These are phyloP conservation scores for Cryphonectria japonica DNA, from an alignment of 2,329 filamentous ascomycete genomes.

Conservation along the genomic window DNA sequence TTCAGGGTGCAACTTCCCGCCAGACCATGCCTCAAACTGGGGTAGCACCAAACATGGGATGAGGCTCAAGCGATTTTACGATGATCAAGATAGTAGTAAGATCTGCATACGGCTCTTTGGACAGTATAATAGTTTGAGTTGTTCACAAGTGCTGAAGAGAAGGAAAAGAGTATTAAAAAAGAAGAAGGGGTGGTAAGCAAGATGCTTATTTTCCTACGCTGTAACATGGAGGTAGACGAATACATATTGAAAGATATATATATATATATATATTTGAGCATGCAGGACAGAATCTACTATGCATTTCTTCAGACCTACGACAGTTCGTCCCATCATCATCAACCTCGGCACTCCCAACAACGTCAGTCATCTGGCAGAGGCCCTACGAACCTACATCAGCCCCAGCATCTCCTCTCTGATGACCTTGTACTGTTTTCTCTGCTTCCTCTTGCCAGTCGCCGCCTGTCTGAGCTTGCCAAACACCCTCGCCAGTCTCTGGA, in stretches of 20 bases:
- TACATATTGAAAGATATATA: background rate
- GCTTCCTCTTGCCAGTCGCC: slow-evolving; percentile 68
- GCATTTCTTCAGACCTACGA: background rate
- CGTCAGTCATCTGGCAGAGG: background rate
- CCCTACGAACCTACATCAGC: slow-evolving; percentile 32
- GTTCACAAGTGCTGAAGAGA: background rate
- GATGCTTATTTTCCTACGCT: background rate
- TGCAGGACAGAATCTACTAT: background rate
- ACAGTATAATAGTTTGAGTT: no score
- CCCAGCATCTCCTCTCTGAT: slow-evolving; percentile 69
- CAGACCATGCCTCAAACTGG: background rate
- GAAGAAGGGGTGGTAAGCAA: background rate
- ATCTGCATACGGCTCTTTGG: background rate
- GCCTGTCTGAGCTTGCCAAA: slow-evolving; percentile 65
- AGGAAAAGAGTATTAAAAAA: background rate
- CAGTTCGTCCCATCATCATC: background rate
- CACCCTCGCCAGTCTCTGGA: slow-evolving; percentile 68
- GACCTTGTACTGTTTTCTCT: slow-evolving; percentile 85
- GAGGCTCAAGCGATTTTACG: slow-evolving; percentile 1
- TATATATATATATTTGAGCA: background rate
- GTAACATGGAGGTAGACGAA: background rate
- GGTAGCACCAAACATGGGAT: slow-evolving; percentile 4
- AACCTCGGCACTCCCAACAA: background rate
- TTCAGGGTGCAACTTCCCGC: slow-evolving; percentile 5
- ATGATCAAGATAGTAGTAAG: background rate